phyloP scores from a whole-genome alignment of 768 basidiomycete genomes.

The Paxillus ammoniavirescens region DNA sequence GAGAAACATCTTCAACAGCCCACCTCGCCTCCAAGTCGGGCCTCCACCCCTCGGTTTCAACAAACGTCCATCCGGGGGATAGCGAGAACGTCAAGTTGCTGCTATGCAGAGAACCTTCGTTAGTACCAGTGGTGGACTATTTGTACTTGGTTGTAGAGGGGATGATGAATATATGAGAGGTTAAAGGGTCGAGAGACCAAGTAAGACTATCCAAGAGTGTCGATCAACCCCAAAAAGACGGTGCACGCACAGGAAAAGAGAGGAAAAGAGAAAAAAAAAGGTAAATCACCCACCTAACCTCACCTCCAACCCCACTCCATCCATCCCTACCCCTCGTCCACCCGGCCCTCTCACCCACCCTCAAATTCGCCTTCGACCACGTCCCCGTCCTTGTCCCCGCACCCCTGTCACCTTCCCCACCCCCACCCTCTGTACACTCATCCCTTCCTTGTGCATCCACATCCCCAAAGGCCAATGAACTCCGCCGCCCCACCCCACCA shows the following conservation, averaged over 20 bases:
- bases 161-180: too few species aligned
- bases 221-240: too few species aligned
- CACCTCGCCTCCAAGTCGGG: constrained; percentile 60
- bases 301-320: constrained; percentile 59
- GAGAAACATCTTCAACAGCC: constrained; percentile 23
- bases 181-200: too few species aligned
- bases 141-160: not conserved
- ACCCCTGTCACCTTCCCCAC: not conserved
- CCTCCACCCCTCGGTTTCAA: constrained; percentile 77
- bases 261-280: constrained; percentile 6
- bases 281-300: constrained; percentile 54
- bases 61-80: constrained; percentile 71
- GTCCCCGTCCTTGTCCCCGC: constrained; percentile 3
- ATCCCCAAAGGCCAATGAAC: not conserved
- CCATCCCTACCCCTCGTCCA: constrained; percentile 76
- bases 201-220: too few species aligned
- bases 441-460: not conserved
- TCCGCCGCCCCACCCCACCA: constrained; percentile 3
- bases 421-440: not conserved
- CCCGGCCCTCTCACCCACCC: constrained; percentile 47
- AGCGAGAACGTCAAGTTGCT: constrained; percentile 82
- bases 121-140: not conserved
- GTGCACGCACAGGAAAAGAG: not conserved
- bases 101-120: constrained; percentile 34
- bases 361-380: constrained; percentile 41